Conservation (phyloP, 306 rosid species). For the Fragaria vesca region DNA sequence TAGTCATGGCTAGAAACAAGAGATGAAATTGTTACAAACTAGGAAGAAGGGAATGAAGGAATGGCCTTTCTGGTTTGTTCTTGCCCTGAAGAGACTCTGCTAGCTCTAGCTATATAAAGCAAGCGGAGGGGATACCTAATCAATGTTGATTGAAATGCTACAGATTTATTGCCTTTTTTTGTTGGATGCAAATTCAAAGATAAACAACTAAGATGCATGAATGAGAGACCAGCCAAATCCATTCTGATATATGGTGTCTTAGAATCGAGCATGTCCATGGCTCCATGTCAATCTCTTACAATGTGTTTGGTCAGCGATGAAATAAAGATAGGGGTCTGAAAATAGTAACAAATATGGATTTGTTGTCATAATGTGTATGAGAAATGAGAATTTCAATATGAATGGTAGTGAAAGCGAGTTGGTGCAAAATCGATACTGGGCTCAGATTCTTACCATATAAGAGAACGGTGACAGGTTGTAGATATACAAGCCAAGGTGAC, state of each 20-base stretch:
- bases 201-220: not conserved
- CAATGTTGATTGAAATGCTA: not conserved
- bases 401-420: not conserved
- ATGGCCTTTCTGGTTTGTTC: not conserved
- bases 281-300: not conserved
- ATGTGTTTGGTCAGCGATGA: not conserved
- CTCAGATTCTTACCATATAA: not conserved
- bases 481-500: too few relatives aligned
- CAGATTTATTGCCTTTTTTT: not conserved
- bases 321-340: not conserved
- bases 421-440: not conserved
- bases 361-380: not conserved
- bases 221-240: conserved; percentile 1
- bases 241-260: not conserved
- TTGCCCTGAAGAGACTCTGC: not conserved
- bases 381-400: not conserved
- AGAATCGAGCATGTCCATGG: not conserved
- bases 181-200: not conserved
- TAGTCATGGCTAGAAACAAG: conserved; percentile 33
- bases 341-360: not conserved
- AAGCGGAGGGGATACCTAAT: not conserved
- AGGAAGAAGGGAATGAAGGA: not conserved
- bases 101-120: not conserved
- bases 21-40: not conserved
- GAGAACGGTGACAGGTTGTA: too few relatives aligned